Evolutionary conservation across 148 eudicot species (phyloP).

Genomic region (Camellia granthamiana): DNA sequence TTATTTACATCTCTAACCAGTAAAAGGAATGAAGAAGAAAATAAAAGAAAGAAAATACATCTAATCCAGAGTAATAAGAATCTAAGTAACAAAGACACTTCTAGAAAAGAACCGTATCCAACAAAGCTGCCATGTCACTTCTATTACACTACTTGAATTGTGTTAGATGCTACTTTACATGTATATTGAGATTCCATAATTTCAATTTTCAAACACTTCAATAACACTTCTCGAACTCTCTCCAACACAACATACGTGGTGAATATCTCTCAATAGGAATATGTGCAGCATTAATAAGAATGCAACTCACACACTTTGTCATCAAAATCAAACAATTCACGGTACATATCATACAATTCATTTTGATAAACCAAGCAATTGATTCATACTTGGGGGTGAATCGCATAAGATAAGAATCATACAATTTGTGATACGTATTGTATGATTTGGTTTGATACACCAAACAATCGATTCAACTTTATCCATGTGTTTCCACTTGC

Average conservation of each 20-base stretch:
- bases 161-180: not conserved
- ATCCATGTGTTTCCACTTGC: too few species aligned
- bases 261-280: not conserved
- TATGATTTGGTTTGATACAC: too few species aligned
- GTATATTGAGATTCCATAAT: not conserved
- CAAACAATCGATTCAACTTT: too few species aligned
- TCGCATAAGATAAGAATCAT: too few species aligned
- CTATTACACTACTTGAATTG: not conserved
- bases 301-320: not conserved
- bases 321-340: too few species aligned
- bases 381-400: too few species aligned
- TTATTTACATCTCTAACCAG: not conserved
- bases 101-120: not conserved
- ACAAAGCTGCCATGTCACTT: not conserved
- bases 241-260: not conserved
- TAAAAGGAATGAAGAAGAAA: not conserved
- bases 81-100: not conserved
- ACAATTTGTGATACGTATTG: too few species aligned
- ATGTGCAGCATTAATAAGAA: not conserved
- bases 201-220: not conserved
- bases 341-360: too few species aligned
- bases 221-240: not conserved
- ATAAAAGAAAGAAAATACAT: not conserved
- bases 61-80: not conserved
- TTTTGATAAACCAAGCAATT: too few species aligned